Percentiles rank a stretch among this genome's conserved stretches.
Conservation (phyloP, 805 yeast species). For the Saccharomycopsis schoenii region DNA sequence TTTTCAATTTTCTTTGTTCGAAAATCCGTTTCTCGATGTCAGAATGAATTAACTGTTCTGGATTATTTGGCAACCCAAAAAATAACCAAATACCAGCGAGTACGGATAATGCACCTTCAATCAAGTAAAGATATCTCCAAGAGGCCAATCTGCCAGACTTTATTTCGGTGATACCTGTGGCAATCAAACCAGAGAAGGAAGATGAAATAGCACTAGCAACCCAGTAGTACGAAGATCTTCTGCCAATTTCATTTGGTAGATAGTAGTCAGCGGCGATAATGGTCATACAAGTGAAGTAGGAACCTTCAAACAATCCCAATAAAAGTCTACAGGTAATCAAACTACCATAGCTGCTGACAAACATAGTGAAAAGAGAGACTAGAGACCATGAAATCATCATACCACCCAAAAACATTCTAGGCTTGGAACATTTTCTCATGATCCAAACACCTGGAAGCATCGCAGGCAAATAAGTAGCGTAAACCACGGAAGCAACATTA, state of each 20-base stretch:
- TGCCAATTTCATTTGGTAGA: conserved; percentile 37
- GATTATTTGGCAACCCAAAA: conserved; percentile 31
- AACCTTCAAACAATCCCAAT: conserved; percentile 43
- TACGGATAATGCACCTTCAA: conserved; percentile 38
- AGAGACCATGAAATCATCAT: conserved; percentile 30
- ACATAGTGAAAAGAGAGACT: conserved; percentile 34
- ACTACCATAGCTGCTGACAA: conserved; percentile 32
- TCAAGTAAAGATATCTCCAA: conserved; percentile 42
- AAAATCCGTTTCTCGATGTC: conserved; percentile 31
- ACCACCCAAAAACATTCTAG: conserved; percentile 25
- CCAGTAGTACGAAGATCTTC: conserved; percentile 38
- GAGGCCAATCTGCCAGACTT: conserved; percentile 32
- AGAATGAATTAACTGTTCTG: conserved; percentile 31
- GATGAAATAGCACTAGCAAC: conserved; percentile 43
- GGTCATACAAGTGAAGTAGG: conserved; percentile 40
- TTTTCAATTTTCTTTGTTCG: conserved; percentile 27
- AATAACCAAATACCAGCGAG: conserved; percentile 27
- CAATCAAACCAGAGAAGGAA: conserved; percentile 45
- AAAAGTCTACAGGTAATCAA: conserved; percentile 38
- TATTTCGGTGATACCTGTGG: conserved; percentile 35
- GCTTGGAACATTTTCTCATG: conserved; percentile 27
- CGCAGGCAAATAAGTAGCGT: conserved; percentile 38
- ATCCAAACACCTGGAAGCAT: conserved; percentile 31
- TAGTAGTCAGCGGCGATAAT: conserved; percentile 39
- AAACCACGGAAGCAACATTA: conserved; percentile 51